phyloP scores from a whole-genome alignment of 2,329 filamentous ascomycete species.

The Colletotrichum sp. region DNA sequence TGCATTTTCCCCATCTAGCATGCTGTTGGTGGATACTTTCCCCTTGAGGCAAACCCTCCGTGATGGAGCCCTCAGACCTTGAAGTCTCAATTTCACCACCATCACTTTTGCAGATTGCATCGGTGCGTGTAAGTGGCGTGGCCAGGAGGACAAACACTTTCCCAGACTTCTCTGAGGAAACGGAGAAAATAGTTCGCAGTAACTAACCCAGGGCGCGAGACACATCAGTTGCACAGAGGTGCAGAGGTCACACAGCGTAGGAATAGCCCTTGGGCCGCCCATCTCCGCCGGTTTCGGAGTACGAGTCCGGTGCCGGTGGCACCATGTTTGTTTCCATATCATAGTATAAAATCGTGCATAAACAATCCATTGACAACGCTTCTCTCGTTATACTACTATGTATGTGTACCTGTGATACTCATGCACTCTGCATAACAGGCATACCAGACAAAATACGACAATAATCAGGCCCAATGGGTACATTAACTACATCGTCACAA shows the following conservation, averaged over 20 bases:
- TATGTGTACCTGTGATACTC: background rate
- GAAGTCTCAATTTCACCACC: background rate
- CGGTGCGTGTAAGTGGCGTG: background rate
- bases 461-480: background rate
- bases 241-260: background rate
- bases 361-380: background rate
- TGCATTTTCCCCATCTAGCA: background rate
- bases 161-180: background rate
- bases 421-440: background rate
- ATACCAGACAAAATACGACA: background rate
- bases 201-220: background rate
- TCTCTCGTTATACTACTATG: background rate
- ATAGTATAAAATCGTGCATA: background rate
- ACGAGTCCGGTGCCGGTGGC: background rate
- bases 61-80: background rate
- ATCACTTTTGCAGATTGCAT: background rate
- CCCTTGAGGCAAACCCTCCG: background rate
- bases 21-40: background rate
- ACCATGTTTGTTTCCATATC: background rate
- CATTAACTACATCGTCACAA: background rate
- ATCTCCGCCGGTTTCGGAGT: background rate
- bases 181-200: background rate
- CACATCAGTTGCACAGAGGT: background rate
- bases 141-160: background rate
- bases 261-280: background rate